Evolutionary conservation across 169 alveolate genomes (phyloP), one percentile per base, ranked within the genome.

Genomic region (Cryptosporidium ubiquitum): DNA sequence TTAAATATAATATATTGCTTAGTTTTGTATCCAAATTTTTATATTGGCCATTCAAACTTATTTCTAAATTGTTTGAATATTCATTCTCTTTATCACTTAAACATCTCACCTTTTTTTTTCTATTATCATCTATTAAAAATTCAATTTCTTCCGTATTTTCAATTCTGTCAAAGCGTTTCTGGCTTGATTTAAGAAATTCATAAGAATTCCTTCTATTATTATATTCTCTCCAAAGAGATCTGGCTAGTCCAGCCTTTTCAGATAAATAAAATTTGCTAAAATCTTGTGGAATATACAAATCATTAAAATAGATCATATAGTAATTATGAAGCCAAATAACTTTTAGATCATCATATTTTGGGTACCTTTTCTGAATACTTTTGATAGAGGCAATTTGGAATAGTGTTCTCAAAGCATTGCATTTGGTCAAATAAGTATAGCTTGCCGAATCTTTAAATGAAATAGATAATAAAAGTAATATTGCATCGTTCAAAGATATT

Each of bases 161-260:
- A 23, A 39, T 39, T 31, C 4, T 23, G 5, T 29, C 33, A 39
- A 29, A 10, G 55, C 20, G 20, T 7, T 35, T 60, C 40, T 31
- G 29, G 23, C 40, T 47, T 20, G 47, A 3, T 18, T 42, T 23
- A 40, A 52, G n/a, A 4, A 42, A 35, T 7, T 73, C 71, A 73
- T 5, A 18, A 5, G 68, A 44, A 42, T 14, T 20, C 37, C 31
- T 73, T 73, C 85, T 73, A 57, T 57, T 60, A 31, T 64, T 66
- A 49, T 60, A 79, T 44, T 79, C 89, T 3, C 89, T 26, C 89
- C 89, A 79, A 0, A 79, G 79, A 60, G 89, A 79, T 79, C 89
- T 79, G 29, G 89, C 89, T 9, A 79, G 33, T 3, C 89, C 89
- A 4, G 33, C 37, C 42, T 79, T 79, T 31, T 79, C 89, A 31